Evolutionary conservation across 345 rosid species (phyloP), one percentile per base, ranked within the genome.

Genomic region (Acer saccharum): DNA sequence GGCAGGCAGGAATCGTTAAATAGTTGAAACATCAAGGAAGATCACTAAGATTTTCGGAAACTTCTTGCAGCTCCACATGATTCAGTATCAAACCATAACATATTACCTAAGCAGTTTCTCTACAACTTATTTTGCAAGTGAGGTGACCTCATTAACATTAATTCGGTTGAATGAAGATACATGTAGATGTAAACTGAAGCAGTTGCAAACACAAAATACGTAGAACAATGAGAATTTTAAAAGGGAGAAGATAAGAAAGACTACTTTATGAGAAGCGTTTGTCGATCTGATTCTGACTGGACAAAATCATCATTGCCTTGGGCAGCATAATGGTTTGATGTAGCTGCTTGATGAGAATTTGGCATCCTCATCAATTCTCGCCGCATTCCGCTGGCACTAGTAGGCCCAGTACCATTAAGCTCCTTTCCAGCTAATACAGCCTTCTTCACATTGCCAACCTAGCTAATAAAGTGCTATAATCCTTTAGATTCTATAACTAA

Each of bases 261-360:
- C 77, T 93, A 95, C 99, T 83, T 96, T 69, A 96, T 94, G 77
- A 96, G 91, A 82, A 96, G 97, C 89, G 90, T 57, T 57, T 96
- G 99, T 81, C 95, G 88, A 80, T 96, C 98, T 78, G 99, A 96
- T 83, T 92, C 98, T 29, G 98, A 96, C 74, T 88, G 81, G 84
- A 96, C 88, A 75, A 90, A 91, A 81, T 91, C 88, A 46, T 92
- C 98, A 21, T 92, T 87, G n/a, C 88, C 92, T 74, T 85, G 89
- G n/a, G 84, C 78, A 64, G 77, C 55, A 39, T 92, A 96, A 35
- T 84, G 93, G 70, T 90, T 88, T 67, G 86, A 88, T 84, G 77
- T 86, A 69, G 81, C 91, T 44, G 84, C 76, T 76, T 90, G 91
- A 73, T 50, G 84, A 73, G 88, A 74, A 81, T 92, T 84, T 58